Base-by-base conservation (phyloP, 2,329 filamentous ascomycete genomes). In the Amylocarpus encephaloides region DNA sequence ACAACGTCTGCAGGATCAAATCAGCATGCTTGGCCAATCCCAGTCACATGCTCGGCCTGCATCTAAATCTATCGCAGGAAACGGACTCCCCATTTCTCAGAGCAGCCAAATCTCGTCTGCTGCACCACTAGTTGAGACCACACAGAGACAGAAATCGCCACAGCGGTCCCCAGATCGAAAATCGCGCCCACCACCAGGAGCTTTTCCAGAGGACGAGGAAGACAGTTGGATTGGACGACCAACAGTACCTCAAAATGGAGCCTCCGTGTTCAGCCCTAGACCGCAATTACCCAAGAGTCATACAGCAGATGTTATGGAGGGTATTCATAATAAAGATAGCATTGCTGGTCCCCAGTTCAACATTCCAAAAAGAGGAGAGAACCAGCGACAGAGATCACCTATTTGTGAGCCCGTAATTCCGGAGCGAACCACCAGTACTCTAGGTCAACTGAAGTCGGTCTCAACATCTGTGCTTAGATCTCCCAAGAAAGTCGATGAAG, bases 1-100 rank as follows among this genome's bases (percentile, higher is more conserved):
- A 0, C 91, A 97, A 67, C 78, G 88, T 39, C 74, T 98, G 13
- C 90, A 95, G 58, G 92, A 97, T 62, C 89, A 91, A 61, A 97
- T 98, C 61, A 95, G 83, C 63, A 78, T 79, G 71, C 71, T 85
- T 44, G 80, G 80, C 13, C 79, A 84, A 58, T 73, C 74, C 0
- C 78, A 66, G 48, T 51, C 63, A 10, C 57, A 56, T 47, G 54
- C 60, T 22, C 55, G 63, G 43, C 61, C 63, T 11, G 45, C 54
- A 11, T 67, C 65, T 5, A 67, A 67, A 43, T 66, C 65, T 15
- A 61, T 65, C 32, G 56, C 59, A 5, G 61, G 53, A 15, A 57
- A 46, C 26, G 56, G 46, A 16, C 46, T 54, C 13, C 45, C 49
- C 26, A 39, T 54, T 19, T 53, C 56, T 6, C 62, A 61, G 33